These are phyloP conservation scores for Auricularia auricula-judae DNA, from an alignment of 768 basidiomycete species.

Conservation along the genomic window DNA sequence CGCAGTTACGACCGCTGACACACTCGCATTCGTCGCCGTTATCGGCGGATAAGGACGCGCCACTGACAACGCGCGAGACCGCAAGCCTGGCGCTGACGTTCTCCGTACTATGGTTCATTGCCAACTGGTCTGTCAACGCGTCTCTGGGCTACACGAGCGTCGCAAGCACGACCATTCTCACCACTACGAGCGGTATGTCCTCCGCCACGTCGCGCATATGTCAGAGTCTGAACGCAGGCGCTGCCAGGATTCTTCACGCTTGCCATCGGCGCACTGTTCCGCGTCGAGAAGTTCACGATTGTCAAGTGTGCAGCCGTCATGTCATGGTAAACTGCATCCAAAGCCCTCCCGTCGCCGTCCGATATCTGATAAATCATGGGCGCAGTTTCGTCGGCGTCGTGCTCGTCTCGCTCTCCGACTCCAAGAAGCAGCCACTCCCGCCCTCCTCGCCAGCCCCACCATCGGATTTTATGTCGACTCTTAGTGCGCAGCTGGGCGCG, in stretches of 20 bases:
- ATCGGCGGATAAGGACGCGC: conserved; percentile 15
- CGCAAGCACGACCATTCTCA: conserved; percentile 85
- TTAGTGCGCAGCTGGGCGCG: conserved; percentile 20
- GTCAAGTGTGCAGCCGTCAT: conserved; percentile 69
- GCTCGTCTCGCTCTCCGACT: conserved; percentile 84
- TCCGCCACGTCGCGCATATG: background rate
- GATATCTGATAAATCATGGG: no score
- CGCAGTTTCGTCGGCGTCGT: conserved; percentile 70
- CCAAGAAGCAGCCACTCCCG: conserved; percentile 12
- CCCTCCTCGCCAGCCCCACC: conserved; percentile 4
- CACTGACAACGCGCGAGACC: conserved; percentile 59
- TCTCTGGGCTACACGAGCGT: conserved; percentile 82
- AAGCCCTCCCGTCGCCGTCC: background rate
- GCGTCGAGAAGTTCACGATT: conserved; percentile 65
- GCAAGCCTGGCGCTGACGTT: conserved; percentile 68
- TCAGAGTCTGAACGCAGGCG: background rate
- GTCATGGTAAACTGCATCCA: conserved; percentile 46
- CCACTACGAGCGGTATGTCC: conserved; percentile 74
- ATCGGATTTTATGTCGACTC: background rate
- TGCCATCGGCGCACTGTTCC: conserved; percentile 67
- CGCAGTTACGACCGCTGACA: background rate
- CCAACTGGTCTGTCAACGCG: conserved; percentile 86
- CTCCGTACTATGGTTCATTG: conserved; percentile 86
- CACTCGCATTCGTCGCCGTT: background rate
- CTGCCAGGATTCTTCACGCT: conserved; percentile 84